phyloP scores from a whole-genome alignment of 352 stramenopile species.

The Globisporangium lucens region DNA sequence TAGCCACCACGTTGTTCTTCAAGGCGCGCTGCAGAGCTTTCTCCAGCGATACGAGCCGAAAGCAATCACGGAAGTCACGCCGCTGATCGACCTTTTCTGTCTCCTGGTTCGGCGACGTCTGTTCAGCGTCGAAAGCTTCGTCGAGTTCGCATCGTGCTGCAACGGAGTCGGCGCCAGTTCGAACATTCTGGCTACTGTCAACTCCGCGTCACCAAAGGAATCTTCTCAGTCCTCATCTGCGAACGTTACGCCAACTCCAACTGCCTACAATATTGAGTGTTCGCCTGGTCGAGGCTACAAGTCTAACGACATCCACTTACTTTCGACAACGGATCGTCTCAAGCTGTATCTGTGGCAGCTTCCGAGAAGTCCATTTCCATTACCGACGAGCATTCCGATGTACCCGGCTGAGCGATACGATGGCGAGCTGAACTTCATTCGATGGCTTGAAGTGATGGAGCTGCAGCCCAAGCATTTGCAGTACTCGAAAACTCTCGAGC shows the following conservation, averaged over 20 bases:
- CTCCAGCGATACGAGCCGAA: conserved; percentile 75
- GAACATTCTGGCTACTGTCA: conserved; percentile 19
- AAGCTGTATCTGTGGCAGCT: conserved; percentile 85
- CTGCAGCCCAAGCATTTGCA: conserved; percentile 69
- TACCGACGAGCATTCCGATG: conserved; percentile 70
- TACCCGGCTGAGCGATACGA: conserved; percentile 57
- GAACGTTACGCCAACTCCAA: conserved; percentile 47
- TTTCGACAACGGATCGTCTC: conserved; percentile 62
- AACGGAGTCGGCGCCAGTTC: conserved; percentile 33
- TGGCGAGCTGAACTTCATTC: conserved; percentile 56
- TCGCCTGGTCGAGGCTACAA: conserved; percentile 83
- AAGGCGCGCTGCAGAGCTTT: conserved; percentile 73
- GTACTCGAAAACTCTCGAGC: conserved; percentile 78
- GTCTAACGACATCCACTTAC: conserved; percentile 64
- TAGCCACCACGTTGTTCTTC: conserved; percentile 69
- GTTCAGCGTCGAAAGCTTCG: conserved; percentile 71
- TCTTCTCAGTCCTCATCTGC: conserved; percentile 23
- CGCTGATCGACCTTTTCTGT: conserved; percentile 82
- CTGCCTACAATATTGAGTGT: conserved; percentile 86
- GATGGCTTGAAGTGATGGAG: conserved; percentile 83
- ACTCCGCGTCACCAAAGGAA: conserved; percentile 24
- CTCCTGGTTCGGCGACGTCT: conserved; percentile 67
- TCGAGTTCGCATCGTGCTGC: conserved; percentile 61
- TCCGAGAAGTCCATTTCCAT: conserved; percentile 58
- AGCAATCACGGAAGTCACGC: conserved; percentile 69